Evolutionary conservation across 352 stramenopile genomes (phyloP), one percentile per base, ranked within the genome.

Genomic region (Pythium oligandrum): DNA sequence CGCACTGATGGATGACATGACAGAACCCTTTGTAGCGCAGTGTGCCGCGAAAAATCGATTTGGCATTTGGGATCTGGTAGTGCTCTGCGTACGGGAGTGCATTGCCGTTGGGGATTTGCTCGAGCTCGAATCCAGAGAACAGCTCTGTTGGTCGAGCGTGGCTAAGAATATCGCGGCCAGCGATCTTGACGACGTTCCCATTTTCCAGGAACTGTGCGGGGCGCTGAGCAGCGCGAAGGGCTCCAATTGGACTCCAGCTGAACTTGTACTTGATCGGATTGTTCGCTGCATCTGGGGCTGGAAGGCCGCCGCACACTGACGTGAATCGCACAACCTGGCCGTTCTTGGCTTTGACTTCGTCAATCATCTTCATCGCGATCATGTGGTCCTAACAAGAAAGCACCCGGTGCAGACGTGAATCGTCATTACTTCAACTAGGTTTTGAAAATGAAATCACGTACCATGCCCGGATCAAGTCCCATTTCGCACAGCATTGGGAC

Each of bases 241-340:
- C 66, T 39, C 87, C 89, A 6, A 77, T 67, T n/a, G 90, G 90
- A 53, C 74, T 90, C 90, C 90, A 97, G 44, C 81, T 95, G 57
- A 97, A 96, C 63, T 97, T 97, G 63, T 97, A 97, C 55, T 83
- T 77, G 48, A 96, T 73, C n/a, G 85, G 85, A 55, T 96, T 97
- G 59, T 96, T 81, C 17, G 84, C 84, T 3, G 82, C 84, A 55
- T 94, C 84, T 9, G 90, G 88, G 31, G 86, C 78, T 10, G 86
- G 86, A 9, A 97, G 66, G 8, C 90, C 90, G 33, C 90, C 90
- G 57, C 87, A 96, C 8, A 95, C 70, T 46, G 85, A 96, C 10
- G 71, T 76, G 55, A 97, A 96, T 38, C 54, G 69, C 4, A 59
- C 63, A n/a, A 97, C 64, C 35, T 64, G 65, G 38, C 86, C 84